Evolutionary conservation across 2,329 filamentous ascomycete genomes (phyloP).

Genomic region (Fusarium sp.): DNA sequence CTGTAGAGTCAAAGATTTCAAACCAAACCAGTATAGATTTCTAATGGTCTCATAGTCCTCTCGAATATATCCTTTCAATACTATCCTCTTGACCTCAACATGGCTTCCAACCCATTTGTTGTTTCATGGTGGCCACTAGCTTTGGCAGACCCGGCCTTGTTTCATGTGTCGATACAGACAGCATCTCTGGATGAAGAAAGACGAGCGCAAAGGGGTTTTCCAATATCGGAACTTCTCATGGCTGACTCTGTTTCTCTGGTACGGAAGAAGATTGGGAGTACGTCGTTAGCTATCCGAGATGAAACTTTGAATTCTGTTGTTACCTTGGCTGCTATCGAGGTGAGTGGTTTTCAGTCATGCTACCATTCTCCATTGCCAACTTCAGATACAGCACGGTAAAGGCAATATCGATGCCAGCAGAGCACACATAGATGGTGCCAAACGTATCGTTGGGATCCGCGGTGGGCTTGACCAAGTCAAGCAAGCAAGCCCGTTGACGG

Average conservation of each 20-base stretch:
- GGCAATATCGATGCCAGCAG: slow-evolving; percentile 57
- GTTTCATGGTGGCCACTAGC: slow-evolving; percentile 70
- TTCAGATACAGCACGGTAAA: slow-evolving; percentile 59
- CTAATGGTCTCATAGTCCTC: slow-evolving; percentile 60
- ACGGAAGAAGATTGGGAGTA: slow-evolving; percentile 60
- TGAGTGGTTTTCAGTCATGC: slow-evolving; percentile 43
- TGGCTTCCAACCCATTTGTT: slow-evolving; percentile 66
- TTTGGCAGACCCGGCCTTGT: slow-evolving; percentile 65
- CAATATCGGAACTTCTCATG: slow-evolving; percentile 66
- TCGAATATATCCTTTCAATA: slow-evolving; percentile 69
- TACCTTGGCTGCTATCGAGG: slow-evolving; percentile 68
- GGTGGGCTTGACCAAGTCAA: slow-evolving; percentile 62
- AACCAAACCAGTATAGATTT: neutral
- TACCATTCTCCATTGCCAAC: neutral
- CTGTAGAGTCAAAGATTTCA: slow-evolving; percentile 55
- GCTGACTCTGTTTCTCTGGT: slow-evolving; percentile 65
- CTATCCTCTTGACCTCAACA: slow-evolving; percentile 65
- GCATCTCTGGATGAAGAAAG: slow-evolving; percentile 67
- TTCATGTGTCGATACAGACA: slow-evolving; percentile 69
- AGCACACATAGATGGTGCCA: slow-evolving; percentile 63
- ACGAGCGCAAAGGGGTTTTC: slow-evolving; percentile 63
- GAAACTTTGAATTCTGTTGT: slow-evolving; percentile 68
- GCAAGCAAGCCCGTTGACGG: slow-evolving; percentile 63
- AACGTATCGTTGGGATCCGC: slow-evolving; percentile 59
- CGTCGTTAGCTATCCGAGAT: slow-evolving; percentile 61